These are phyloP conservation scores for Ganoderma meredithae DNA, from an alignment of 1,284 basidiomycete species.

Conservation along the genomic window DNA sequence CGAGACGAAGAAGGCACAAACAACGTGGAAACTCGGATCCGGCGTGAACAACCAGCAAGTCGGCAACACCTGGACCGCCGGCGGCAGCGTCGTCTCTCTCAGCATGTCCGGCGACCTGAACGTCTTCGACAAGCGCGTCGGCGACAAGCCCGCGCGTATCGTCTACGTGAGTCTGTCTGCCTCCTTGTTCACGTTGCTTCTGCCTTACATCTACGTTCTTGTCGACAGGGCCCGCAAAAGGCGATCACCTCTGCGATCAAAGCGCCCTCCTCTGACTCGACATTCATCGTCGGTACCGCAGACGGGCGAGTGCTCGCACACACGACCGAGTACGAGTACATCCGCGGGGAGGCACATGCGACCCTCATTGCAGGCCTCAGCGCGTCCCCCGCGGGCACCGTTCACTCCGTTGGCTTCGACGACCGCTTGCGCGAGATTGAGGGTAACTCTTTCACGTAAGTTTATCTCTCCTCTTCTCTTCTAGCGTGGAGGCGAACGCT, in stretches of 20 bases:
- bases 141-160: slow-evolving; percentile 64
- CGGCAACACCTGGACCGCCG: slow-evolving; percentile 85
- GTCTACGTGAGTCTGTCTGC: slow-evolving; percentile 57
- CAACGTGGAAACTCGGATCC: slow-evolving; percentile 76
- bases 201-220: slow-evolving; percentile 3
- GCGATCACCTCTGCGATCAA: slow-evolving; percentile 71
- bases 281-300: slow-evolving; percentile 85
- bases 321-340: slow-evolving; percentile 53
- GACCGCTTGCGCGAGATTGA: slow-evolving; percentile 78
- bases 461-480: slow-evolving; percentile 21
- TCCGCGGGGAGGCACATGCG: slow-evolving; percentile 75
- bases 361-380: slow-evolving; percentile 77
- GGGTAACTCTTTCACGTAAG: slow-evolving; percentile 64
- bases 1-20: slow-evolving; percentile 69
- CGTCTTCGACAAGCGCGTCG: slow-evolving; percentile 80
- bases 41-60: slow-evolving; percentile 85
- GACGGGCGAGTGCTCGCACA: slow-evolving; percentile 84
- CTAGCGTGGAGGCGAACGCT: not conserved
- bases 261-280: slow-evolving; percentile 52
- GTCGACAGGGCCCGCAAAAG: slow-evolving; percentile 77
- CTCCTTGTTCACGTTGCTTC: too few relatives aligned
- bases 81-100: slow-evolving; percentile 82
- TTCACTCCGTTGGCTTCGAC: slow-evolving; percentile 83
- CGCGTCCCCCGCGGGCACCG: slow-evolving; percentile 54
- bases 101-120: slow-evolving; percentile 88